Evolutionary conservation across 2,329 filamentous ascomycete species (phyloP), one percentile per base, ranked within the genome.

Genomic region (Alternaria dauci): DNA sequence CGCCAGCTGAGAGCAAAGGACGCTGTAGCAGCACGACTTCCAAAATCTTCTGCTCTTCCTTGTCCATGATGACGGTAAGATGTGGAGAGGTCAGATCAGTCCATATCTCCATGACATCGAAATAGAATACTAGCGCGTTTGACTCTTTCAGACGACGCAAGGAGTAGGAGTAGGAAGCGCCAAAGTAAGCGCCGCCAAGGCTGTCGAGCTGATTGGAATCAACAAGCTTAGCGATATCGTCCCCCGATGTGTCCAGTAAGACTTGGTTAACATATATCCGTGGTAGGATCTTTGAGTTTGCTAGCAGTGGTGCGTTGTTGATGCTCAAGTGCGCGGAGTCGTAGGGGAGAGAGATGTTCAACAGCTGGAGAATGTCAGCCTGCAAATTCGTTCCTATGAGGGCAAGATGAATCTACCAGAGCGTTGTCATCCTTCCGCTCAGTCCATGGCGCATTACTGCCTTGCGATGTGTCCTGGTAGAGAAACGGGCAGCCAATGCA

Each of bases 401-500:
- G 8, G 20, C 7, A 8, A 12, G 46, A 34, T 12, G 12, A 20
- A 34, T 20, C 12, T 68, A 73, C 71, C 50, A 77, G 54, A 52
- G 71, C 71, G 51, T 74, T 77, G 5, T 69, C 55, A 46, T 76
- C 72, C 18, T 67, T 58, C 30, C 67, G 67, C 43, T 67, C 52
- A 25, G 54, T 55, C 75, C 75, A 77, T 5, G 65, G 63, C 39
- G 62, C 68, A 48, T 74, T 53, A 9, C 46, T 59, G 20, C 71
- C 73, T 26, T 65, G 53, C 0, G 71, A 73, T 1, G 69, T 71
- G 57, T 76, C 73, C 43, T 76, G 72, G 42, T 70, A 71, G 25
- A 78, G 48, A 41, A 73, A 76, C 5, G 75, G 74, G 59, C 75
- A 78, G 26, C 65, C 72, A n/a, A 65, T 30, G 46, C 75, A 77